Conservation (phyloP, 2,329 filamentous ascomycete species). For the Canariomyces notabilis region DNA sequence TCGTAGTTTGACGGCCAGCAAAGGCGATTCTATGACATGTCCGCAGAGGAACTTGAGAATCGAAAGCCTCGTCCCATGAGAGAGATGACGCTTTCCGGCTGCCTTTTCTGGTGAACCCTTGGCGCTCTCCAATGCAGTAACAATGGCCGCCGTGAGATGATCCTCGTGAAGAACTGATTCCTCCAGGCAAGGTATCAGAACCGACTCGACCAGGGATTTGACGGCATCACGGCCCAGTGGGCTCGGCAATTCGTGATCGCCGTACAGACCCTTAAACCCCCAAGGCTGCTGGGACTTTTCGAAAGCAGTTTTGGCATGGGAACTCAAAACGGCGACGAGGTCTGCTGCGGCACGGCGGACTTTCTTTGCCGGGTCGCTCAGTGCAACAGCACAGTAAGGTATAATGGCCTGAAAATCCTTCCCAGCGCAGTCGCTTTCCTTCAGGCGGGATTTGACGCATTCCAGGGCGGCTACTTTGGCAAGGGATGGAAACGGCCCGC, state of each 20-base stretch:
- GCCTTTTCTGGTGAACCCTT: conserved; percentile 27
- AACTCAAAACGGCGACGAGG: conserved; percentile 54
- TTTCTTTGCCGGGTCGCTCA: conserved; percentile 69
- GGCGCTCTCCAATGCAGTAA: conserved; percentile 53
- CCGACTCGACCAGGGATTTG: conserved; percentile 56
- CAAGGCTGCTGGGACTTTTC: conserved; percentile 38
- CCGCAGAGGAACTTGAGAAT: conserved; percentile 68
- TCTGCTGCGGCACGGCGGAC: conserved; percentile 72
- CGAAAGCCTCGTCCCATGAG: conserved; percentile 57
- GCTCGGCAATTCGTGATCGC: conserved; percentile 46
- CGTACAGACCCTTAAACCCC: conserved; percentile 63
- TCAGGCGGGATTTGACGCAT: conserved; percentile 54
- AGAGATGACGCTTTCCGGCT: conserved; percentile 32
- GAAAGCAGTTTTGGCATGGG: conserved; percentile 37
- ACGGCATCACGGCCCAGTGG: conserved; percentile 56
- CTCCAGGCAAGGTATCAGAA: conserved; percentile 72
- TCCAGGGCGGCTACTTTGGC: conserved; percentile 66
- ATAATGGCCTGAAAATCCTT: conserved; percentile 72
- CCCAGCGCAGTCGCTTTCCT: conserved; percentile 42
- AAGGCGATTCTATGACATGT: conserved; percentile 64
- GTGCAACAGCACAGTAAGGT: conserved; percentile 72
- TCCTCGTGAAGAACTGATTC: conserved; percentile 78
- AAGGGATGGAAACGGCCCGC: conserved; percentile 62
- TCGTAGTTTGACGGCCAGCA: conserved; percentile 63
- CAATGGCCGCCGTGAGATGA: conserved; percentile 62